Base-by-base conservation (phyloP, 2,329 filamentous ascomycete genomes). In the Botrytis byssoidea region DNA sequence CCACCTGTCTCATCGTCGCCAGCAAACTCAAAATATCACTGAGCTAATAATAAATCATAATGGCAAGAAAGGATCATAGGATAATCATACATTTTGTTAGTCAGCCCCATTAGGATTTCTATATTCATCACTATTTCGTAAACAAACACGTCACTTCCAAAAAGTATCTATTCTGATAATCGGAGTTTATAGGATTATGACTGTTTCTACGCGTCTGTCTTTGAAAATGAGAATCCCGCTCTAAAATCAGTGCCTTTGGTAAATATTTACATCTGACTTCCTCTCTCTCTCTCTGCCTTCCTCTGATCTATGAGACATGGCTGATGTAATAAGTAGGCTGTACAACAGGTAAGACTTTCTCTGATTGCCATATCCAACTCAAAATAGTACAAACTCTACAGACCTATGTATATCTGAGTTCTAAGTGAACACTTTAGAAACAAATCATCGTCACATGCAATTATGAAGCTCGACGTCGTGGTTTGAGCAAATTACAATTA, bases 131-230 rank as follows among this genome's bases (percentile, higher is more conserved):
- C 22, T n/a, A 9, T 35, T 68, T 68, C 32, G 40, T 59, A 40
- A 68, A 44, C 20, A 72, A 37, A n/a, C 70, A 72, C 61, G 63
- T 67, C 29, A 69, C 35, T 59, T 57, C 51, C 35, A 40, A 60
- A 35, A 14, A 18, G 12, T 48, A 37, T 44, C 64, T 69, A 61
- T 72, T 60, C 64, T 72, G 48, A 72, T 51, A 51, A 51, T 60
- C 40, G 35, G 12, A 32, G 42, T 68, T 8, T 18, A 14, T 40
- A 92, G 90, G 90, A 93, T 82, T 93, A 94, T 81, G 93, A 95
- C 84, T 97, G 93, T 85, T 98, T 98, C 85, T 98, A 98, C 82
- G 95, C 95, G 35, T 93, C 94, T 68, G 94, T 81, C 14, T 91
- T 96, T 77, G 94, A 98, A 83, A 91, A 91, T 76, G 91, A 92